Evolutionary conservation across 345 rosid genomes (phyloP).

Genomic region (Cardamine resedifolia): DNA sequence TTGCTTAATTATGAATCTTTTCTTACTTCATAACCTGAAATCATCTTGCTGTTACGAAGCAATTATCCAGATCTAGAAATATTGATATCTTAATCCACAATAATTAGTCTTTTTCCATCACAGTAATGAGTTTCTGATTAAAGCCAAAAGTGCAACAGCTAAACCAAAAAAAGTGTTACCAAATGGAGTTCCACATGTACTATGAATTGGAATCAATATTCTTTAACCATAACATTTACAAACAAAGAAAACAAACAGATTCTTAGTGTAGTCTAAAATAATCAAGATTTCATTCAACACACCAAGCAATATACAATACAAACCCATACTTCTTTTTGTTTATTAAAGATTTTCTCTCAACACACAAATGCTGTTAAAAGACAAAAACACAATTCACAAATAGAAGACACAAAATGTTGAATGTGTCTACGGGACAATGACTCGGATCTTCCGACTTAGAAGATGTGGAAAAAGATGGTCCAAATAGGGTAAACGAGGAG

Average conservation of each 20-base stretch:
- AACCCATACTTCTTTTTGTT: neutral
- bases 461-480: constrained; percentile 57
- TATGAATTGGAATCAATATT: constrained; percentile 23
- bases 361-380: neutral
- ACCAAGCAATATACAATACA: neutral
- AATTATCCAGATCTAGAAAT: constrained; percentile 34
- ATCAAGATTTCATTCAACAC: constrained; percentile 9
- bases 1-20: constrained; percentile 14
- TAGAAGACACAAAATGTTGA: constrained; percentile 4
- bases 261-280: neutral
- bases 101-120: constrained; percentile 13
- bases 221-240: constrained; percentile 16
- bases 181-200: constrained; percentile 26
- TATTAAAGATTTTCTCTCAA: neutral
- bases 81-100: constrained; percentile 31
- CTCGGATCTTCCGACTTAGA: constrained; percentile 40
- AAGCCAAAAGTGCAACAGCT: constrained; percentile 28
- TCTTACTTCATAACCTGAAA: neutral
- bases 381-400: constrained; percentile 19
- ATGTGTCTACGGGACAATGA: neutral
- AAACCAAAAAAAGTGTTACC: neutral
- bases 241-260: neutral
- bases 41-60: constrained; percentile 21
- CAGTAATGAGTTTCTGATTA: constrained; percentile 34
- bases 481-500: constrained; percentile 79